These are phyloP conservation scores for Leccinellum albellum DNA, from an alignment of 768 basidiomycete genomes.

Conservation along the genomic window DNA sequence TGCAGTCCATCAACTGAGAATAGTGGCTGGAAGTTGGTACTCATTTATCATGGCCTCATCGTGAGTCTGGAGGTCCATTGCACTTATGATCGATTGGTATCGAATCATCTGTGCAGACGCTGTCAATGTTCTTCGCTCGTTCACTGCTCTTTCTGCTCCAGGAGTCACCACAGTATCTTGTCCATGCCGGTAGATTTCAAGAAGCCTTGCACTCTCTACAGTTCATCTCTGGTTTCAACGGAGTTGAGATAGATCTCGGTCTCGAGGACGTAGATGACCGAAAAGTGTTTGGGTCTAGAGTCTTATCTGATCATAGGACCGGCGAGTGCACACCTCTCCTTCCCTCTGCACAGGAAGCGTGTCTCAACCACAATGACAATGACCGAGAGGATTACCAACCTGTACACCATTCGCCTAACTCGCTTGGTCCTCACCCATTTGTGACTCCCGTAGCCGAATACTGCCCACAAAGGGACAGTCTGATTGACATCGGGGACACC, in stretches of 20 bases:
- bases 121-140: constrained; percentile 84
- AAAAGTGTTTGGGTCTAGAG: constrained; percentile 19
- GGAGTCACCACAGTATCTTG: constrained; percentile 92
- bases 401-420: constrained; percentile 26
- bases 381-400: constrained; percentile 26
- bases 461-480: constrained; percentile 18
- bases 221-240: constrained; percentile 85
- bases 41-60: constrained; percentile 61
- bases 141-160: constrained; percentile 88
- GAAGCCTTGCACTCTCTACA: constrained; percentile 84
- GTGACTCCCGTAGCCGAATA: constrained; percentile 24
- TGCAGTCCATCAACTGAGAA: constrained; percentile 74
- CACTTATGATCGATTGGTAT: constrained; percentile 22
- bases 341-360: constrained; percentile 12
- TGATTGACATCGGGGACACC: constrained; percentile 28
- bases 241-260: constrained; percentile 60
- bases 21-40: constrained; percentile 85
- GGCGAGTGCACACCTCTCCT: constrained; percentile 30
- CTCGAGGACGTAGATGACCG: constrained; percentile 67
- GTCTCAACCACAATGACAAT: constrained; percentile 10
- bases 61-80: constrained; percentile 47
- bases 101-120: constrained; percentile 51
- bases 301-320: constrained; percentile 10
- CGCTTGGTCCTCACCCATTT: constrained; percentile 25
- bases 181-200: constrained; percentile 77